Conservation (phyloP, 208 protist species). For the Trichomonas vaginalis region DNA sequence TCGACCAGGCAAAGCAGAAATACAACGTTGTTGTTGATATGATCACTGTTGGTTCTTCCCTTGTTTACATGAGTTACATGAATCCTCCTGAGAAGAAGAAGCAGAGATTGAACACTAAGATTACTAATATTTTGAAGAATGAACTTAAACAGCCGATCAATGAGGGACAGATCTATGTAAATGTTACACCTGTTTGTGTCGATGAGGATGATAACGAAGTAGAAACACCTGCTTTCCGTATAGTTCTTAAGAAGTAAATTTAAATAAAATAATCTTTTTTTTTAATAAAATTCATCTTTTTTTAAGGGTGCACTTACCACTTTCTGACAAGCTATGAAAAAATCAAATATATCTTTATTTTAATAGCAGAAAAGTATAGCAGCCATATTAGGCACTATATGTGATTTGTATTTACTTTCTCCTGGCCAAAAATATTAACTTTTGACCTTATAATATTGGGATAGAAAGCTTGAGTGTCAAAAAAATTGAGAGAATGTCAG, state of each 20-base stretch:
- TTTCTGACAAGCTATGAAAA: too few species aligned
- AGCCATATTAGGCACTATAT: too few species aligned
- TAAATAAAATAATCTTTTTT: too few species aligned
- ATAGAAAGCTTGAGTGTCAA: too few species aligned
- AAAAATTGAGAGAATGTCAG: too few species aligned
- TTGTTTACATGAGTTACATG: neutral
- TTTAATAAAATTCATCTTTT: too few species aligned
- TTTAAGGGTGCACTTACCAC: too few species aligned
- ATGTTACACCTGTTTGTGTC: neutral
- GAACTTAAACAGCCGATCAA: neutral
- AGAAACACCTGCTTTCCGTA: neutral
- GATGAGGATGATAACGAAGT: neutral
- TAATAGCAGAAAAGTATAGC: too few species aligned
- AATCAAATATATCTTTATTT: too few species aligned
- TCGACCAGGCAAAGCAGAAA: neutral
- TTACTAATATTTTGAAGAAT: neutral
- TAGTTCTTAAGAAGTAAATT: neutral
- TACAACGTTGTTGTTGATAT: neutral
- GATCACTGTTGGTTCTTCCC: neutral
- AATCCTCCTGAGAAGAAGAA: neutral
- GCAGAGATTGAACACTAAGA: neutral
- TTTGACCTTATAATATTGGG: too few species aligned
- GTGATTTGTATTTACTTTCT: too few species aligned
- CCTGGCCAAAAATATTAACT: too few species aligned
- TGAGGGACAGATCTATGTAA: neutral